Evolutionary conservation across 129 eudicot genomes (phyloP), one percentile per base, ranked within the genome.

Genomic region (Scalesia atractyloides): DNA sequence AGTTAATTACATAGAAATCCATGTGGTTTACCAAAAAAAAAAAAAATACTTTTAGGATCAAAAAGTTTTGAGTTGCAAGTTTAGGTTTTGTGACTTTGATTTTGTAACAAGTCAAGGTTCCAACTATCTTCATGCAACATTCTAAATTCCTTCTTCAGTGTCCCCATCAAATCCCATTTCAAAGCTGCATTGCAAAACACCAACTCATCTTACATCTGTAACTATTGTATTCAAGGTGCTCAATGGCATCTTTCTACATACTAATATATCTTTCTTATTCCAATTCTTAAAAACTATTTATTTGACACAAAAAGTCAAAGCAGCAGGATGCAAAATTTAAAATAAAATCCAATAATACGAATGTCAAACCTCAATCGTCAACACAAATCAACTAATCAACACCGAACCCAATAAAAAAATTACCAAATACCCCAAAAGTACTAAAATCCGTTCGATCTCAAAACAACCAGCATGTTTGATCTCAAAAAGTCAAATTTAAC

Each of bases 101-200:
- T n/a, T n/a, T n/a, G n/a, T n/a, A n/a, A n/a, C n/a, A n/a, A n/a
- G n/a, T n/a, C n/a, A n/a, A n/a, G n/a, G n/a, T n/a, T 94, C 98
- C 98, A 94, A 76, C 85, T 88, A 79, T 90, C 98, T 66, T 94
- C 97, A 81, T 94, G 97, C 79, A 94, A 76, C 64, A 87, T 87
- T 77, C 89, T 87, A 34, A 94, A 97, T 82, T 87, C 91, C 82
- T 90, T 90, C 75, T 85, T 84, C 16, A 94, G 89, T 30, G 94
- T 80, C 37, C 80, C 87, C 89, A 86, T 90, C 76, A 94, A 62
- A 74, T 94, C 98, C 10, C 92, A 61, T 76, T 90, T 94, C 75
- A 94, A 76, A 64, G 80, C 98, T 94, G 87, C 79, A 83, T 54
- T 59, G 17, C 79, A n/a, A 57, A 82, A 46, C 66, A 71, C 24